These are phyloP conservation scores for cucumber (Cucumis sativus) DNA, from an alignment of 306 rosid genomes.

Conservation along the genomic window Cucumber_9930_V3 NC_026659.2:5499001-5499500, in stretches of 20 bases:
- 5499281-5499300: slow-evolving; percentile 31
- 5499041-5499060: slow-evolving; percentile 92
- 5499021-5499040: slow-evolving; percentile 77
- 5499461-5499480: background rate
- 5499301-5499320: slow-evolving; percentile 41
- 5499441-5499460: slow-evolving; percentile 16
- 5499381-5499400: slow-evolving; percentile 14
- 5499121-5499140: slow-evolving; percentile 25
- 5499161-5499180: slow-evolving; percentile 19
- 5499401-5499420: slow-evolving; percentile 21
- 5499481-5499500: background rate
- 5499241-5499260: slow-evolving; percentile 24
- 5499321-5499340: slow-evolving; percentile 21
- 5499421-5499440: slow-evolving; percentile 12
- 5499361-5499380: slow-evolving; percentile 33
- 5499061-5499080: slow-evolving; percentile 52
- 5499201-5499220: background rate
- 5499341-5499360: slow-evolving; percentile 20
- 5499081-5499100: slow-evolving; percentile 22
- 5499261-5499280: slow-evolving; percentile 27
- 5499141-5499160: slow-evolving; percentile 33
- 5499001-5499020: slow-evolving; percentile 77
- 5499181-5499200: background rate
- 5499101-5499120: slow-evolving; percentile 15
- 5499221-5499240: background rate